Evolutionary conservation across 2,329 filamentous ascomycete species (phyloP), one percentile per base, ranked within the genome.

Genomic region (Zymoseptoria passerinii): DNA sequence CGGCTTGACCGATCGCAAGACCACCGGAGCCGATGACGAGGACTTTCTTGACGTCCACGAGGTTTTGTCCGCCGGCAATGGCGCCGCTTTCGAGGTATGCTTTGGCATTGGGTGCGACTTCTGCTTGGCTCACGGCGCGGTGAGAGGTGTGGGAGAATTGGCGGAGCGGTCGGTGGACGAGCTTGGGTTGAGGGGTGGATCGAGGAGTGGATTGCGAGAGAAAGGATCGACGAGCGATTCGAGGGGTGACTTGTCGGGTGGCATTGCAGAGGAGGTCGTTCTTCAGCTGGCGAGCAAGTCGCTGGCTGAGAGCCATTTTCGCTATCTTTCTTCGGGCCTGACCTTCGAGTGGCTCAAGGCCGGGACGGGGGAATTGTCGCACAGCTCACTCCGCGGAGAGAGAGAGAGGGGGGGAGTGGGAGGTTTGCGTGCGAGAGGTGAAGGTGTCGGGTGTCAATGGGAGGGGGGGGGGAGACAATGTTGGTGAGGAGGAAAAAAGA

Each of bases 11-110:
- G 83, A 97, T 97, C 74, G 90, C 90, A 67, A 97, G 82, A 76
- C 92, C 92, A 78, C 92, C 92, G 77, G 87, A 92, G 60, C 92
- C 92, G 79, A 97, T 96, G 67, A 97, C 92, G 62, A 97, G 80
- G 55, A 97, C 92, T 80, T 97, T 97, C 80, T 95, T 95, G 65
- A 97, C 91, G 73, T 96, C 84, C 54, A 96, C 87, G 57, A 89
- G 78, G 69, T 92, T 82, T 69, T 83, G 82, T 59, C 87, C 82
- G 59, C 82, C 86, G 74, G 91, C 88, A 72, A 96, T 86, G 60
- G 86, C 88, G 68, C 91, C 92, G 76, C 90, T 95, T 72, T 90
- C 85, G 68, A 96, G 80, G 76, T 96, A 96, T 62, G 92, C 89
- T 77, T 92, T 86, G 55, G 91, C 83, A 71, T 88, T 89, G 57